Evolutionary conservation across 75 land plant genomes (phyloP), one percentile per base, ranked within the genome.

Genomic region (Cryptomeria japonica): DNA sequence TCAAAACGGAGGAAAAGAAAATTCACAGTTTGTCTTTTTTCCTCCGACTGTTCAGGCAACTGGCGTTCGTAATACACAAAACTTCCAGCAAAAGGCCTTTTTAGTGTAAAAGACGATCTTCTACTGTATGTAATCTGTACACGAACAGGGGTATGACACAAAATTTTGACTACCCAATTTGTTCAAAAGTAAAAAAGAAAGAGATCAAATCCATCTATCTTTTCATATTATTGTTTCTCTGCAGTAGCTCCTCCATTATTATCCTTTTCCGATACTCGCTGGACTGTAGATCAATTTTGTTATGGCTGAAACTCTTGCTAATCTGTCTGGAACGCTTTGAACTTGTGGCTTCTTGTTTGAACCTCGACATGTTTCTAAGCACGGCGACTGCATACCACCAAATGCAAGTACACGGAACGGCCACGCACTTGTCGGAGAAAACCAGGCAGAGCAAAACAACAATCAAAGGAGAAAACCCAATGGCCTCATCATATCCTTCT

Each of bases 401-500:
- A 28, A 82, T 1, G 8, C 49, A 82, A 82, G 84, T 82, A 12
- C 51, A 82, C n/a, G 44, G 32, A n/a, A 41, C 14, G 84, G 51
- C 84, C 5, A 82, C 8, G 14, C 44, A n/a, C 31, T 46, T 82
- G 28, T 82, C 34, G 2, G 84, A 82, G 3, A 82, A 42, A 6
- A 82, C 15, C 47, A 82, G 32, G n/a, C 84, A 82, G 5, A 42
- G 7, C 84, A 82, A 12, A 2, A 44, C 41, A 28, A 82, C 41
- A 25, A 82, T 82, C 32, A 82, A 9, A n/a, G n/a, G 49, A 18
- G 84, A 82, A 47, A 82, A 41, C 25, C 13, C 31, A 7, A 82
- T 82, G n/a, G 84, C 84, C 51, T 11, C 47, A 22, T 82, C 47
- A 47, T 44, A 82, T 82, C 49, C 84, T 82, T 46, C 19, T 49